Conservation (phyloP, 495 filamentous ascomycete genomes). For the Trichoderma gamsii region DNA sequence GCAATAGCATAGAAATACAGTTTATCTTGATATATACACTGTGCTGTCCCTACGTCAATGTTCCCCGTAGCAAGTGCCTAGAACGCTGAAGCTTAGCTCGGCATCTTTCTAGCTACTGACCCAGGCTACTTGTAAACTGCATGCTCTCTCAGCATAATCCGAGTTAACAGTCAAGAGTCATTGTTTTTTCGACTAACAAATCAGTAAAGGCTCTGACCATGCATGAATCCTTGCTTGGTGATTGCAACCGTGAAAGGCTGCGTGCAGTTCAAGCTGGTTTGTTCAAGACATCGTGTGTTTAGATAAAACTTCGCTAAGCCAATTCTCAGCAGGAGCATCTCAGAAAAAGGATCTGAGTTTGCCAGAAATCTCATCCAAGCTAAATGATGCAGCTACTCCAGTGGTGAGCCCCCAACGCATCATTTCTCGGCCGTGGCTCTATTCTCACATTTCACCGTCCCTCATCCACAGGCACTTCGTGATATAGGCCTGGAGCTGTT, state of each 20-base stretch:
- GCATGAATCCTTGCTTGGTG: neutral
- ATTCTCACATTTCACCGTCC: neutral
- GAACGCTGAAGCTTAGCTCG: no score
- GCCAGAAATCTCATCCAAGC: neutral
- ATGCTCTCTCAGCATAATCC: no score
- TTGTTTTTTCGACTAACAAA: no score
- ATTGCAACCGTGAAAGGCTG: neutral
- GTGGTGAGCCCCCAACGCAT: neutral
- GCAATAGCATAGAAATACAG: no score
- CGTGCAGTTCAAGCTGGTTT: neutral
- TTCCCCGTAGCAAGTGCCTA: no score
- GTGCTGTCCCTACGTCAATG: no score
- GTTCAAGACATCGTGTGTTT: neutral
- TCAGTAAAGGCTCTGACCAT: neutral
- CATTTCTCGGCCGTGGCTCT: neutral
- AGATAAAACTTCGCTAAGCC: neutral
- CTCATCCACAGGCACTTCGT: neutral
- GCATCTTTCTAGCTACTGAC: no score
- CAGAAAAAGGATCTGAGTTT: neutral
- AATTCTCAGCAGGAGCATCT: no score
- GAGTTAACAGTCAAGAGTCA: no score
- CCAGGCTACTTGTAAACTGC: no score
- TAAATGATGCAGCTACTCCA: neutral
- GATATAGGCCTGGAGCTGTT: neutral
- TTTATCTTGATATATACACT: no score